Conservation (phyloP, 805 yeast genomes). For the Kluyveromyces aestuarii region DNA sequence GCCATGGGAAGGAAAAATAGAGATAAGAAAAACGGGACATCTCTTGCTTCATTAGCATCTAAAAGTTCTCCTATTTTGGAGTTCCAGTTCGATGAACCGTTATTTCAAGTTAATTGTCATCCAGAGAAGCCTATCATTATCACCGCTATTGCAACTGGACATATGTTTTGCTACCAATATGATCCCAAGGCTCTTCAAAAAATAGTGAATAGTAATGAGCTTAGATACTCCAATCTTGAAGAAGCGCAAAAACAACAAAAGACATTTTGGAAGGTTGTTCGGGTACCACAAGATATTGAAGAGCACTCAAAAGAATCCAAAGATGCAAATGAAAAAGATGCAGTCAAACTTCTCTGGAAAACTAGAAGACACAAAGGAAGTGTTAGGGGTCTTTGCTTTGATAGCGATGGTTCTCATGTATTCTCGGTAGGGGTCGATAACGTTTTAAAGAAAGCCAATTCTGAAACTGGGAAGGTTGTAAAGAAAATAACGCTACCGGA, state of each 20-base stretch:
- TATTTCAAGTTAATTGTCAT: conserved; percentile 73
- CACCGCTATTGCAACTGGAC: conserved; percentile 78
- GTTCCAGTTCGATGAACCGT: conserved; percentile 42
- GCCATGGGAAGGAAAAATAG: conserved; percentile 7
- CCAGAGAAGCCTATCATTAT: conserved; percentile 58
- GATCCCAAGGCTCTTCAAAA: conserved; percentile 37
- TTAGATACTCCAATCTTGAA: conserved; percentile 9
- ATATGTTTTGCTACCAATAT: conserved; percentile 53
- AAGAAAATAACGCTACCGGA: conserved; percentile 35
- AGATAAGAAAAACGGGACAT: conserved; percentile 4
- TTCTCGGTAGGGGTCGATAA: conserved; percentile 75
- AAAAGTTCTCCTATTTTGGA: conserved; percentile 28
- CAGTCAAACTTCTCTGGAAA: conserved; percentile 50
- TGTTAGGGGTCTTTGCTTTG: conserved; percentile 63
- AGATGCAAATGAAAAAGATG: conserved; percentile 9
- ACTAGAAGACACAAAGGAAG: conserved; percentile 88
- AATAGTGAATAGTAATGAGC: conserved; percentile 20
- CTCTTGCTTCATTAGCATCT: conserved; percentile 11
- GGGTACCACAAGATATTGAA: conserved; percentile 7
- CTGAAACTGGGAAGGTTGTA: conserved; percentile 67
- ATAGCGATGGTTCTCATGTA: conserved; percentile 39
- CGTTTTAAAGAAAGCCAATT: conserved; percentile 62
- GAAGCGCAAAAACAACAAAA: conserved; percentile 11
- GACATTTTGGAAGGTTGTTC: conserved; percentile 38
- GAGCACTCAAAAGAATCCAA: not conserved